Base-by-base conservation (phyloP, 805 yeast species). In the Metschnikowia aberdeeniae region DNA sequence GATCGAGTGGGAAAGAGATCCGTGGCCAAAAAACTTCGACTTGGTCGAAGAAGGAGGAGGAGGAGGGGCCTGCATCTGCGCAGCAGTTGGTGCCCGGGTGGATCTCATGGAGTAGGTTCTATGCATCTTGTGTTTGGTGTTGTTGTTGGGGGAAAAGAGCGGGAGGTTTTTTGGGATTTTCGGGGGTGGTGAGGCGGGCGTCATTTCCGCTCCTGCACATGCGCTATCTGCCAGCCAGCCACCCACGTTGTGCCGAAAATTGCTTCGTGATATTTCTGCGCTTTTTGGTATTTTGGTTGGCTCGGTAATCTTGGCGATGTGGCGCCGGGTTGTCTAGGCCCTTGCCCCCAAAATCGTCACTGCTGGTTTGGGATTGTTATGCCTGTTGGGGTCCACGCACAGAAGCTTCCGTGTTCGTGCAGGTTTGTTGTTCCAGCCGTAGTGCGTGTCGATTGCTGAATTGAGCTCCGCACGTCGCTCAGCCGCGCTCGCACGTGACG, bases 21-120 rank as follows among this genome's bases (percentile, higher is more conserved):
- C 89, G 67, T 82, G 82, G 62, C 98, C 98, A 62, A 93, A 92
- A 74, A 90, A 92, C 62, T 83, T 82, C 59, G 83, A 79, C 75
- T 89, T 89, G 61, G 97, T 86, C 44, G 96, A 74, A 28, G 97
- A 82, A 34, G 96, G 84, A 54, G 97, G 98, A 39, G 98, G 98
- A 45, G 95, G 92, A 29, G 98, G 97, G 41, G 86, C 78, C 66
- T 85, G 90, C 70, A 92, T 71, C 72, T 92, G 97, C 55, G 96
- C 81, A 49, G 98, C 98, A 46, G 99, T 90, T 51, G 99, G 99
- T 33, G 97, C 98, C 71, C 96, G 86, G 45, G 84, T 68, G 59
- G 89, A 83, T 81, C 99, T 89, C 72, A 92, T 78, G 30, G 99
- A 92, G 73, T 93, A 93, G 41, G 99, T 92, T 84, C 97, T 86